Percentiles rank a stretch among this genome's conserved stretches.
Conservation (phyloP, 2,329 filamentous ascomycete species). For the Chalaropsis ovoidea region DNA sequence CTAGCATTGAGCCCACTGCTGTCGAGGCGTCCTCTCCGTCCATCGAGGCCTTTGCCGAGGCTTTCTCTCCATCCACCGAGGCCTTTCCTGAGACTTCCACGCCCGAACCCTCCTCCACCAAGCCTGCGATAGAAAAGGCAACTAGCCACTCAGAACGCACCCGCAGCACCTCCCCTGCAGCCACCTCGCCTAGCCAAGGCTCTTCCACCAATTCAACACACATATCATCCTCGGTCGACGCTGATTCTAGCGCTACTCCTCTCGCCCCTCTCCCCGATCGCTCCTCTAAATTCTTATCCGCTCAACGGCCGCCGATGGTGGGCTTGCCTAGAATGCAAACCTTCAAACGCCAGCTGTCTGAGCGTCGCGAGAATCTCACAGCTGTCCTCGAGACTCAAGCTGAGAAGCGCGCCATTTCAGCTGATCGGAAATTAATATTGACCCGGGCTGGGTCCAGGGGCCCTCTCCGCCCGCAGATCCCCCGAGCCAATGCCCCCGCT, state of each 20-base stretch:
- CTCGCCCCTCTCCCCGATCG: not conserved
- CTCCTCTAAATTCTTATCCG: conserved; percentile 15
- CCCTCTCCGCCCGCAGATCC: conserved; percentile 27
- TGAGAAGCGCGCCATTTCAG: conserved; percentile 62
- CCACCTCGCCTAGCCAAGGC: not conserved
- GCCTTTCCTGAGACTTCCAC: not conserved
- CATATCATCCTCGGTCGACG: not conserved
- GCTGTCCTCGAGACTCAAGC: conserved; percentile 52
- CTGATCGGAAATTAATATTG: conserved; percentile 41
- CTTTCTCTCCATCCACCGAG: not conserved
- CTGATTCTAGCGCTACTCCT: not conserved
- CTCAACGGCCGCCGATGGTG: conserved; percentile 15
- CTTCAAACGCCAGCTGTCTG: conserved; percentile 73
- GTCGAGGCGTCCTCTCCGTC: not conserved
- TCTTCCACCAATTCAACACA: not conserved
- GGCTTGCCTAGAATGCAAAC: conserved; percentile 67
- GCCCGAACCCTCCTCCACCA: not conserved
- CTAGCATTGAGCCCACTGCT: not conserved
- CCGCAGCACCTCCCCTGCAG: not conserved
- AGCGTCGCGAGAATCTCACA: conserved; percentile 62
- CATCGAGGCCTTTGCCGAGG: not conserved
- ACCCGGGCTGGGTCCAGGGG: conserved; percentile 32
- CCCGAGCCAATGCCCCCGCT: conserved; percentile 42
- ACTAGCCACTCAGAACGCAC: not conserved
- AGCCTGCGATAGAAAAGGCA: not conserved